Conservation (phyloP, 1,284 basidiomycete genomes). For the Heterobasidion irregulare region DNA sequence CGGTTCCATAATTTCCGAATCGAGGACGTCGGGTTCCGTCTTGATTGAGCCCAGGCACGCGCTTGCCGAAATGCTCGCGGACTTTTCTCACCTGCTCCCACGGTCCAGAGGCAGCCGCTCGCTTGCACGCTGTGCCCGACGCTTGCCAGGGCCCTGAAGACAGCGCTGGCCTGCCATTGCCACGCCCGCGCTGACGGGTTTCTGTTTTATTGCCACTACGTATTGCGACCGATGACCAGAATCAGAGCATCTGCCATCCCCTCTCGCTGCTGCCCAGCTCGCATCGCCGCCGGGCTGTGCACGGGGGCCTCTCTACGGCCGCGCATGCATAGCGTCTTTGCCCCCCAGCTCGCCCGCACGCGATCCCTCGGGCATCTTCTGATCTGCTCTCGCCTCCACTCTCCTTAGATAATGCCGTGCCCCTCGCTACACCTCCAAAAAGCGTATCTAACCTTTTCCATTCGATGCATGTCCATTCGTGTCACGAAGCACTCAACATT, state of each 20-base stretch:
- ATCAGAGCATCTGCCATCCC: too few relatives aligned
- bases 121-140: not conserved
- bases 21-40: conserved; percentile 6
- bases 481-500: too few relatives aligned
- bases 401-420: conserved; percentile 14
- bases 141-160: not conserved
- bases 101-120: not conserved
- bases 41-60: conserved; percentile 15
- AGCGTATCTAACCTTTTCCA: not conserved
- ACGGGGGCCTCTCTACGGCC: not conserved
- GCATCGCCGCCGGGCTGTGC: too few relatives aligned
- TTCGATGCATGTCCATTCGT: too few relatives aligned
- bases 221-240: too few relatives aligned
- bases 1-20: conserved; percentile 9
- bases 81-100: conserved; percentile 4
- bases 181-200: too few relatives aligned
- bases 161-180: not conserved
- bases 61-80: conserved; percentile 6
- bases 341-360: not conserved
- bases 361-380: conserved; percentile 1
- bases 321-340: too few relatives aligned
- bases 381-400: not conserved
- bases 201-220: too few relatives aligned
- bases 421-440: conserved; percentile 10
- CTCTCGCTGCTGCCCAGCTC: too few relatives aligned